Conservation (phyloP, 2,329 filamentous ascomycete genomes). For the Botryotinia globosa region DNA sequence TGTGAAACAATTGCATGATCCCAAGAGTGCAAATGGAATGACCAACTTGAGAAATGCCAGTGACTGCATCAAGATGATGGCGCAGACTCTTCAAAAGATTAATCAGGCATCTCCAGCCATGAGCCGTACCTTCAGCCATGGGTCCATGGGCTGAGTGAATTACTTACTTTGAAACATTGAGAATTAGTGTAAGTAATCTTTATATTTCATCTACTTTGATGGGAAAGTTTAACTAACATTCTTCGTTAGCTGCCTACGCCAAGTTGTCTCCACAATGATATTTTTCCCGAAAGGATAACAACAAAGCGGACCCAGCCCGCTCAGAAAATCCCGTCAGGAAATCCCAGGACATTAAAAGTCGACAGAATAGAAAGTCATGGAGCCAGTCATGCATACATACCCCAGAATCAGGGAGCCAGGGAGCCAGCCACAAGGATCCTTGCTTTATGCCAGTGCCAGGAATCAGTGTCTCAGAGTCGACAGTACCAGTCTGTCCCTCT, state of each 20-base stretch:
- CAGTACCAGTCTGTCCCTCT: constrained; percentile 10
- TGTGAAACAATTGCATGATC: constrained; percentile 35
- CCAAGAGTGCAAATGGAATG: constrained; percentile 32
- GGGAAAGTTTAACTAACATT: background rate
- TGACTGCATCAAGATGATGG: constrained; percentile 37
- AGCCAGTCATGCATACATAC: constrained; percentile 20
- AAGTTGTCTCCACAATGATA: background rate
- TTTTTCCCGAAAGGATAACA: background rate
- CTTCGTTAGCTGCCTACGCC: background rate
- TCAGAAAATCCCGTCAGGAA: constrained; percentile 4
- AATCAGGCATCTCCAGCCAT: constrained; percentile 26
- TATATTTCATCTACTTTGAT: background rate
- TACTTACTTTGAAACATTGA: background rate
- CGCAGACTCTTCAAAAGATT: constrained; percentile 32
- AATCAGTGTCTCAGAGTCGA: background rate
- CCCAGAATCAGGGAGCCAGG: background rate
- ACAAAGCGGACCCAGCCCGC: constrained; percentile 18
- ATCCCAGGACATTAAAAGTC: background rate
- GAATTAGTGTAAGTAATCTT: constrained; percentile 28
- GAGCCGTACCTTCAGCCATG: constrained; percentile 26
- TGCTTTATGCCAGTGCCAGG: background rate
- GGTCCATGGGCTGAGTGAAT: constrained; percentile 31
- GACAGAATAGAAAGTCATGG: constrained; percentile 20
- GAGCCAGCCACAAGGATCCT: background rate
- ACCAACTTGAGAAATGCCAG: constrained; percentile 30